Evolutionary conservation across 2,329 filamentous ascomycete genomes (phyloP), one percentile per base, ranked within the genome.

Genomic region (Ceratocystis cacaofunesta): DNA sequence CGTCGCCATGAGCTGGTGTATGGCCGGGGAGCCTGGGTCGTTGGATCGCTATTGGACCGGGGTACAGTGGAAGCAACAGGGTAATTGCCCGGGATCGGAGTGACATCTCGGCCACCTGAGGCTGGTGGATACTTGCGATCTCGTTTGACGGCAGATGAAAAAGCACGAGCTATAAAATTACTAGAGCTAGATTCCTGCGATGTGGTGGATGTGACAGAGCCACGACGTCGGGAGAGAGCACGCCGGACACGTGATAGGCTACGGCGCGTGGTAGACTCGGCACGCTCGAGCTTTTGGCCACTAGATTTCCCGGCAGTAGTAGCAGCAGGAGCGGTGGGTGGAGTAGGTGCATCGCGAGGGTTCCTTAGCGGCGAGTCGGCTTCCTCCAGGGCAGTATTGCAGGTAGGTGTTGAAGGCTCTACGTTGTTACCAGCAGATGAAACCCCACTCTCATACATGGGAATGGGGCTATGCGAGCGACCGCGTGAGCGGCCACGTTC

Each of bases 331-430:
- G 74, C 70, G 6, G 68, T 69, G 15, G 81, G 80, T 5, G 80
- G 82, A 68, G 78, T 75, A 22, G 83, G 83, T 5, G 83, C 82
- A n/a, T 76, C 77, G 60, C 83, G 79, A 15, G 84, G 84, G 69
- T 87, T 86, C 65, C 82, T 77, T 43, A 86, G 75, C 6, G 84
- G 84, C 15, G 83, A 86, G 69, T 86, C 82, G 25, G 84, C 77
- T 63, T 83, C 79, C 44, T 82, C 77, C 69, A 81, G 75, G 0
- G 77, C 76, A 15, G 15, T 70, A 70, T 8, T 73, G 75, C 64
- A 77, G 74, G 30, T 67, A 69, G 71, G 46, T 36, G 57, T 62
- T 10, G 62, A 55, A 10, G 65, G 62, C 36, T 52, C 62, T 2
- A 41, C 3, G 8, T 36, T 46, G 48, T 28, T 28, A 10, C 44